Conservation (phyloP, 306 rosid genomes). For the Pterocarpus santalinus region DNA sequence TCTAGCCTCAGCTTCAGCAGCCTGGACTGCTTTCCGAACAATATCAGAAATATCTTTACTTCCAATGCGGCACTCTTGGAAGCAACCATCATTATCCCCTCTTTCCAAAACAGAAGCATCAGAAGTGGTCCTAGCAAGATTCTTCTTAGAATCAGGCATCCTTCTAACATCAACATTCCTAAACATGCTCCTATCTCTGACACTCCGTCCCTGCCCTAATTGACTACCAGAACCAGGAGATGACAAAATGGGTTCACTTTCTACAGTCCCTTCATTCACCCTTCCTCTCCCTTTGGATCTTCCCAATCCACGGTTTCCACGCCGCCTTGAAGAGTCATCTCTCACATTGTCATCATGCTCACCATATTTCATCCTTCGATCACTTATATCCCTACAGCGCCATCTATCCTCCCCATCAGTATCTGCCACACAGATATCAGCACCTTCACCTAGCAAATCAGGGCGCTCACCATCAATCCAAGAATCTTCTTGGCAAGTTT, state of each 20-base stretch:
- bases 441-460: slow-evolving; percentile 63
- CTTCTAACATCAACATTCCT: slow-evolving; percentile 69
- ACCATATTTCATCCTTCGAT: slow-evolving; percentile 72
- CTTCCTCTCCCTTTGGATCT: slow-evolving; percentile 87
- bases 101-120: slow-evolving; percentile 69
- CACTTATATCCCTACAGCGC: slow-evolving; percentile 68
- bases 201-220: slow-evolving; percentile 68
- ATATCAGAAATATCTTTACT: slow-evolving; percentile 75
- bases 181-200: slow-evolving; percentile 65
- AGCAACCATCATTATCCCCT: slow-evolving; percentile 86
- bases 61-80: slow-evolving; percentile 83
- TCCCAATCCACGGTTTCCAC: slow-evolving; percentile 72
- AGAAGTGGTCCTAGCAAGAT: slow-evolving; percentile 49
- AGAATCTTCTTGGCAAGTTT: slow-evolving; percentile 60
- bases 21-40: slow-evolving; percentile 84
- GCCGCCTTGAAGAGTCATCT: slow-evolving; percentile 86
- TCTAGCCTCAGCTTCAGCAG: slow-evolving; percentile 96
- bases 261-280: slow-evolving; percentile 71
- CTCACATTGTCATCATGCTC: slow-evolving; percentile 82
- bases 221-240: slow-evolving; percentile 83
- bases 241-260: slow-evolving; percentile 70
- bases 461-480: slow-evolving; percentile 72
- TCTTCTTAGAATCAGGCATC: slow-evolving; percentile 67
- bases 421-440: slow-evolving; percentile 56
- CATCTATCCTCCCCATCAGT: slow-evolving; percentile 74